Evolutionary conservation across 805 yeast species (phyloP).

Genomic region (Candida odintsovae): DNA sequence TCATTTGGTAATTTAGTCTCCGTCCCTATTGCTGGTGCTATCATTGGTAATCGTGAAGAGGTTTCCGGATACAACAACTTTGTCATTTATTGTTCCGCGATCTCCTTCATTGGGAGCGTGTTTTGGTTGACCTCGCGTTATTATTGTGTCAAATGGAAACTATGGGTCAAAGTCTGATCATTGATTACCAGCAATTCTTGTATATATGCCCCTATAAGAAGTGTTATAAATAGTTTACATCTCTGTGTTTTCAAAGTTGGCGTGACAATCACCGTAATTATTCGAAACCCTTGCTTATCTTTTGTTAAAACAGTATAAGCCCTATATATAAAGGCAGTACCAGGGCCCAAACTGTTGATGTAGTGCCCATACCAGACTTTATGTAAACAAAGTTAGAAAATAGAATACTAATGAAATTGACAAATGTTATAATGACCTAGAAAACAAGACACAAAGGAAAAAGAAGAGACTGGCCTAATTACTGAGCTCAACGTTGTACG

Average conservation of each 20-base stretch:
- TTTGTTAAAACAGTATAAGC: too few species aligned
- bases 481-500: background rate
- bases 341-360: too few species aligned
- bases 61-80: conserved; percentile 15
- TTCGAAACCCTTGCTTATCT: too few species aligned
- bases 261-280: too few species aligned
- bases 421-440: background rate
- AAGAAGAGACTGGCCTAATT: background rate
- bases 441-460: background rate
- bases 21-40: conserved; percentile 44
- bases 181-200: too few species aligned
- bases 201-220: too few species aligned
- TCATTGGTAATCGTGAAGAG: conserved; percentile 33
- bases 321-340: too few species aligned
- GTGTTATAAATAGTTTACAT: too few species aligned
- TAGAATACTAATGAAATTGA: background rate
- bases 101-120: conserved; percentile 6
- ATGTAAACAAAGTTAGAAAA: background rate
- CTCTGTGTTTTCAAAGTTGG: too few species aligned
- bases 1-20: conserved; percentile 44
- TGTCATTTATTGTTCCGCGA: conserved; percentile 19
- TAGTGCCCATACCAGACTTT: background rate
- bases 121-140: conserved; percentile 9
- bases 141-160: conserved; percentile 9
- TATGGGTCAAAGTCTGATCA: conserved; percentile 5